These are phyloP conservation scores for Tetratostichococcus sp. DNA, from an alignment of 139 green algal species.

Conservation along the genomic window DNA sequence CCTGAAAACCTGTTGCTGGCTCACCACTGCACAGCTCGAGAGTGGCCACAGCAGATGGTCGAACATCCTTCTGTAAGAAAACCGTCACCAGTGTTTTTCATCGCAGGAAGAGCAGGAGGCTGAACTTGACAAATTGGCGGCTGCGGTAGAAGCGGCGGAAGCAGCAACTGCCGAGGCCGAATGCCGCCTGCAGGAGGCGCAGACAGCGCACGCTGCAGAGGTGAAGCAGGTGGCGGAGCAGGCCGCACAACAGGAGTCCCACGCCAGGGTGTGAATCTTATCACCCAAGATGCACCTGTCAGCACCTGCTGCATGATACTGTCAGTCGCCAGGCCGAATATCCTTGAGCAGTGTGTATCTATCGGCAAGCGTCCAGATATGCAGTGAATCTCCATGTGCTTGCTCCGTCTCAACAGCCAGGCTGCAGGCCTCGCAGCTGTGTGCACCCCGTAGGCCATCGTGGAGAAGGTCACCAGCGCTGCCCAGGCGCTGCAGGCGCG, in stretches of 20 bases:
- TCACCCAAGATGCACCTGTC: too few relatives aligned
- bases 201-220: not conserved
- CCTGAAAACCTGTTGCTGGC: too few relatives aligned
- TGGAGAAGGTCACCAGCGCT: not conserved
- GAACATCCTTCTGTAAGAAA: too few relatives aligned
- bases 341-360: too few relatives aligned
- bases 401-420: too few relatives aligned
- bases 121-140: constrained; percentile 3
- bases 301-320: too few relatives aligned
- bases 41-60: too few relatives aligned
- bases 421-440: too few relatives aligned
- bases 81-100: not conserved
- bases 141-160: not conserved
- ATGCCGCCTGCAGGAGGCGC: not conserved
- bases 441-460: not conserved
- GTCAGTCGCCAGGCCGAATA: too few relatives aligned
- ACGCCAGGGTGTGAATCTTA: not conserved
- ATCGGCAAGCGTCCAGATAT: too few relatives aligned
- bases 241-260: not conserved
- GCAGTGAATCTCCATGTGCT: too few relatives aligned
- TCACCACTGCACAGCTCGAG: too few relatives aligned
- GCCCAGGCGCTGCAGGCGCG: not conserved
- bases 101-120: not conserved
- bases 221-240: not conserved
- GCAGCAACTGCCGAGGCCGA: not conserved